Evolutionary conservation across 139 green algal genomes (phyloP), one percentile per base, ranked within the genome.

Genomic region (Chlorella sp.): DNA sequence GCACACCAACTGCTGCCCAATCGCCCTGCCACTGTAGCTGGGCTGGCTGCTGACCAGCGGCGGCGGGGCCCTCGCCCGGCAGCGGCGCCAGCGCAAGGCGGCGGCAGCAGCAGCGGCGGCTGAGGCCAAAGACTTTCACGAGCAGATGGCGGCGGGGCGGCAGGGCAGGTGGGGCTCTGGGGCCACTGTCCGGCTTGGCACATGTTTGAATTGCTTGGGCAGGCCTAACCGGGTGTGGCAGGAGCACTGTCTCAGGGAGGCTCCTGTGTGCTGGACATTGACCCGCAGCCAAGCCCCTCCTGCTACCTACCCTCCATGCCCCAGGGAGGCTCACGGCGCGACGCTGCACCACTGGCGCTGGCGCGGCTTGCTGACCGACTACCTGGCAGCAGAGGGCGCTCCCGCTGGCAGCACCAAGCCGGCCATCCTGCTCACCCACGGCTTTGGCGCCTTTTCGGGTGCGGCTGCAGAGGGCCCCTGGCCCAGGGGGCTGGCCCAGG

Each of bases 391-490:
- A 0, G 82, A 85, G 82, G 51, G 51, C 13, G 90, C 87, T 11
- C 28, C 85, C 5, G 28, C 80, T 20, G 83, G 62, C 43, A 73
- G 84, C 0, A 30, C 2, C 92, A 95, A 19, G 28, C 81, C 81
- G 17, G 84, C 93, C 14, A 81, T 99, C 17, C 78, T 99, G 82
- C 89, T 99, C 51, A 92, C 98, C 51, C 97, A 99, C 83, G 97
- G 97, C 54, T 99, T 99, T 84, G 97, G 97, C n/a, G 97, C 97
- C 6, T 98, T 98, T 80, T 73, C 70, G 26, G 81, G 81, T 81
- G 68, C 1, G 62, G 9, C 28, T n/a, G n/a, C n/a, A n/a, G n/a
- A n/a, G n/a, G n/a, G n/a, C n/a, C n/a, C n/a, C n/a, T n/a, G n/a
- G n/a, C n/a, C n/a, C n/a, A n/a, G n/a, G n/a, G n/a, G n/a, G n/a